Base-by-base conservation (phyloP, 2,329 filamentous ascomycete genomes). In the Sporothrix inflata region DNA sequence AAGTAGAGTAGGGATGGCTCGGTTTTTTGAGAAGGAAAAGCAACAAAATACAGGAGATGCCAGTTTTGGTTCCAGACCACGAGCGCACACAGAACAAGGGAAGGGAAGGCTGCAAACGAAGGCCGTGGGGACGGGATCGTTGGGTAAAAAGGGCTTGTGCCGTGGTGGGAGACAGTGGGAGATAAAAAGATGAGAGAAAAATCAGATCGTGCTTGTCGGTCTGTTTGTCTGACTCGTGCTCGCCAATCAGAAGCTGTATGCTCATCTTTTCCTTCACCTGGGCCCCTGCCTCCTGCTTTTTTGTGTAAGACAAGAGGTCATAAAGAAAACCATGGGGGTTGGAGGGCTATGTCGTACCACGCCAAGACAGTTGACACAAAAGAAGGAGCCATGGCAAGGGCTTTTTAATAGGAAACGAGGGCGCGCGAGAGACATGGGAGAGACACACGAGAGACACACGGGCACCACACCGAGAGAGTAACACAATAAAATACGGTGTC, bases 221-320 rank as follows among this genome's bases (percentile, higher is more conserved):
- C 30, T 34, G 30, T 9, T 11, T 53, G 49, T 4, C 49, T 53
- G 53, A 34, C 53, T 57, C 53, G 49, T 24, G 24, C 8, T 40
- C 19, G 16, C 55, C 55, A 60, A 21, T 40, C 30, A 60, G 12
- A 24, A 34, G 7, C 19, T 49, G 16, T 2, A n/a, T n/a, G 34
- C 53, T 27, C 3, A n/a, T n/a, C 14, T 38, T 60, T 40, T 53
- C n/a, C 55, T 60, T 60, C 16, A 40, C 30, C 30, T 60, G 16
- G 27, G 21, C 38, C 60, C 60, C 60, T 65, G 38, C 12, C 38
- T 65, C 38, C 60, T 65, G 60, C 60, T 65, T 63, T 40, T 65
- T 14, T 24, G 30, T 45, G 34, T 63, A 63, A 63, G 60, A 63
- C 60, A 63, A 27, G 27, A 12, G 6, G 30, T 5, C 45, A 4